phyloP scores from a whole-genome alignment of 1,284 basidiomycete genomes.

The Porogramme epimiltina region DNA sequence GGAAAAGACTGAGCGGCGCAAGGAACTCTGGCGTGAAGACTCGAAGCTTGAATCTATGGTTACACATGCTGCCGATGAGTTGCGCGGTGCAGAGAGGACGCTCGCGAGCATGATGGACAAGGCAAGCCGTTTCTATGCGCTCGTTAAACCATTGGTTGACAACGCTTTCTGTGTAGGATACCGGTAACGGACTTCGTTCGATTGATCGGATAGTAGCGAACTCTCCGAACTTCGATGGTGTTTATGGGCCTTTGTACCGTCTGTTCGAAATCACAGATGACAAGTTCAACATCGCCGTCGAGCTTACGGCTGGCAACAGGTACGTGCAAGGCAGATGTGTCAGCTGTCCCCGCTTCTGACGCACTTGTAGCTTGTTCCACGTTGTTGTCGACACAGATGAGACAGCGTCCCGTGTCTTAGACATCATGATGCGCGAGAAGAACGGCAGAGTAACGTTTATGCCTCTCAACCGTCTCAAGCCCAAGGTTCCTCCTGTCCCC shows the following conservation, averaged over 20 bases:
- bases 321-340: slow-evolving; percentile 31
- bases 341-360: background rate
- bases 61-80: slow-evolving; percentile 76
- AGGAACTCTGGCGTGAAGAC: slow-evolving; percentile 96
- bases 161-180: slow-evolving; percentile 62
- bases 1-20: slow-evolving; percentile 78
- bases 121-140: slow-evolving; percentile 46
- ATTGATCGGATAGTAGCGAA: slow-evolving; percentile 79
- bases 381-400: slow-evolving; percentile 96
- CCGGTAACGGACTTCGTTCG: slow-evolving; percentile 82
- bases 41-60: slow-evolving; percentile 83
- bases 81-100: slow-evolving; percentile 78
- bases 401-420: slow-evolving; percentile 86
- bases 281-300: slow-evolving; percentile 92
- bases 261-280: slow-evolving; percentile 90
- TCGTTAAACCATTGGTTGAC: background rate
- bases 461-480: slow-evolving; percentile 95
- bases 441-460: slow-evolving; percentile 97
- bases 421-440: slow-evolving; percentile 91
- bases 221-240: slow-evolving; percentile 72
- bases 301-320: slow-evolving; percentile 95
- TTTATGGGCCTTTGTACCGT: slow-evolving; percentile 93
- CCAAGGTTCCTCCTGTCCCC: slow-evolving; percentile 67
- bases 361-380: slow-evolving; percentile 80
- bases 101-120: slow-evolving; percentile 95